Evolutionary conservation across 768 basidiomycete genomes (phyloP).

Genomic region (Tulasnella sp.): DNA sequence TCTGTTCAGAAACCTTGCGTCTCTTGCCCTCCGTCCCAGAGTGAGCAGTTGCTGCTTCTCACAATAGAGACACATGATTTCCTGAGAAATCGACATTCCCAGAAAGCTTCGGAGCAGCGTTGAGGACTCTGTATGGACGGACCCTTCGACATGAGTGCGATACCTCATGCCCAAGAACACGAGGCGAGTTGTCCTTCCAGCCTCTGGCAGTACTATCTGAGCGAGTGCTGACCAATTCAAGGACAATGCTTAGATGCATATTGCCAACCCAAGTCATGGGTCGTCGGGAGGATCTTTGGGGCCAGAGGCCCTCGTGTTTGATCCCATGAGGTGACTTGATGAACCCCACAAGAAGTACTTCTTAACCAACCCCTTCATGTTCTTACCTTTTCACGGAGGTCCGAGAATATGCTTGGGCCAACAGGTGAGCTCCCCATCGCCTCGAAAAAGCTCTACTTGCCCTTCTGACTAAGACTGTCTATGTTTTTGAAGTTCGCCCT

Average conservation of each 20-base stretch:
- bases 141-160: conserved; percentile 9
- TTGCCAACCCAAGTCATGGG: conserved; percentile 1
- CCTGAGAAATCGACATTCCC: too few species aligned
- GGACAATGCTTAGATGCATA: neutral
- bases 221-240: too few species aligned
- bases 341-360: conserved; percentile 28
- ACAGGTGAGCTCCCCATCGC: conserved; percentile 26
- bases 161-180: conserved; percentile 15
- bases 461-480: conserved; percentile 12
- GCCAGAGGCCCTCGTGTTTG: conserved; percentile 65
- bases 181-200: neutral
- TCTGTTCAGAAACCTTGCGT: conserved; percentile 37
- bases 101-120: too few species aligned
- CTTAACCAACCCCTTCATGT: conserved; percentile 43
- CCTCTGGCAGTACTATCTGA: too few species aligned
- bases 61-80: too few species aligned
- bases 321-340: conserved; percentile 68
- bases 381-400: conserved; percentile 61
- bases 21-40: conserved; percentile 39
- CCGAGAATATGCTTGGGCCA: conserved; percentile 34
- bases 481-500: conserved; percentile 54
- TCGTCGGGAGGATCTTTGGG: conserved; percentile 45
- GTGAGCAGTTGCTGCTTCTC: too few species aligned
- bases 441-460: conserved; percentile 9
- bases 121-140: neutral